Base-by-base conservation (phyloP, 2,329 filamentous ascomycete species). In the Cucurbitaria berberidis region DNA sequence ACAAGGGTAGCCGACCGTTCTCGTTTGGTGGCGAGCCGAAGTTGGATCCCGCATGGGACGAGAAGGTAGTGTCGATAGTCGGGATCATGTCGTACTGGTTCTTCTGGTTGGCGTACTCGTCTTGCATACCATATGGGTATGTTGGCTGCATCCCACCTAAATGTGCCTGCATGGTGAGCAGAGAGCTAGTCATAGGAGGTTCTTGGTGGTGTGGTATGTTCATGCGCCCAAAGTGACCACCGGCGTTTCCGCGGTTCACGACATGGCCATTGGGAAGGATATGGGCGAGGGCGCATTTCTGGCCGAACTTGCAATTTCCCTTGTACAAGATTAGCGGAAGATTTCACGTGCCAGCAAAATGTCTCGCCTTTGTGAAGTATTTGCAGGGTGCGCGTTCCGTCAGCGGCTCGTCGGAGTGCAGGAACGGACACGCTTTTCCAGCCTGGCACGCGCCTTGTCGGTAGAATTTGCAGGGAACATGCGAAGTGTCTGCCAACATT, bases 391-490 rank as follows among this genome's bases (percentile, higher is more conserved):
- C 87, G 57, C 90, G 93, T 74, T 97, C 91, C 45, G 89, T 85
- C 35, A 92, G 86, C 26, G 87, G 84, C 73, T 95, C 90, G 60
- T 95, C 87, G 60, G 96, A 93, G 79, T 99, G 95, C 68, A 92
- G 91, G 78, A 98, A 99, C 35, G 95, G 95, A 80, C 95, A 99
- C 62, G 93, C 91, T 74, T 90, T 90, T 66, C 95, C 95, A 52
- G 95, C 95, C 83, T 98, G 93, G 77, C 95, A 99, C 69, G 91
- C 88, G 74, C 93, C 93, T 80, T 96, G 91, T 48, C 92, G 88
- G 78, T 95, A 99, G 89, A 99, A 99, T 83, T 98, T 98, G 89
- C 95, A 99, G 34, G 95, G 95, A 39, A 99, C 95, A 80, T 98
- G 95, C 57, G 93, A 89, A 16, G 95, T 96, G 77, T 96, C 93